These are phyloP conservation scores for Hyphopichia buzzinii DNA, from an alignment of 1,139 yeast genomes.

Conservation along the genomic window DNA sequence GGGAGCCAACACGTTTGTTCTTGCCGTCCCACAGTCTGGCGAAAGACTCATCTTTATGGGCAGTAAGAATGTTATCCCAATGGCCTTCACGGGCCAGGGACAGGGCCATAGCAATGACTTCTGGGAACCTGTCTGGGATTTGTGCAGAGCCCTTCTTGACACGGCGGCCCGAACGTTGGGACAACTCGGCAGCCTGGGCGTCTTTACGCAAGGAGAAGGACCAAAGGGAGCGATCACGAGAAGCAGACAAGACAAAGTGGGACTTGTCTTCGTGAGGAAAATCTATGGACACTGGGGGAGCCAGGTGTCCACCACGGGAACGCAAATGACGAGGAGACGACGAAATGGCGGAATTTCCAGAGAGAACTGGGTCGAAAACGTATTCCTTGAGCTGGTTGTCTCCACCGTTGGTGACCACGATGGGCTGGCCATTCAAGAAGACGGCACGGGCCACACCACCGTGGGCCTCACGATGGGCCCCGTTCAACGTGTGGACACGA, in stretches of 20 bases:
- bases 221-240: conserved; percentile 88
- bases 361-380: conserved; percentile 88
- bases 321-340: conserved; percentile 91
- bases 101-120: conserved; percentile 69
- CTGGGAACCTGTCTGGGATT: conserved; percentile 68
- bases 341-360: conserved; percentile 63
- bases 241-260: conserved; percentile 83
- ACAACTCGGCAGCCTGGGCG: conserved; percentile 92
- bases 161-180: conserved; percentile 66
- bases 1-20: conserved; percentile 76
- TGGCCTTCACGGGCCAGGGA: conserved; percentile 81
- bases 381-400: conserved; percentile 88
- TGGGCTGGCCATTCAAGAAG: conserved; percentile 90
- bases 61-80: conserved; percentile 95
- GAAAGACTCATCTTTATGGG: conserved; percentile 77
- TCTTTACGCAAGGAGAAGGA: conserved; percentile 89
- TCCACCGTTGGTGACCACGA: conserved; percentile 87
- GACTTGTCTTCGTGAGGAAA: conserved; percentile 80
- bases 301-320: conserved; percentile 95
- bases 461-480: conserved; percentile 67
- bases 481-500: conserved; percentile 71
- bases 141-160: conserved; percentile 46
- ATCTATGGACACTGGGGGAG: conserved; percentile 76
- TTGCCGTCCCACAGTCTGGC: conserved; percentile 95
- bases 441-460: conserved; percentile 81